Evolutionary conservation across 208 protist genomes (phyloP).

Genomic region (Wallacemonas sp.): DNA sequence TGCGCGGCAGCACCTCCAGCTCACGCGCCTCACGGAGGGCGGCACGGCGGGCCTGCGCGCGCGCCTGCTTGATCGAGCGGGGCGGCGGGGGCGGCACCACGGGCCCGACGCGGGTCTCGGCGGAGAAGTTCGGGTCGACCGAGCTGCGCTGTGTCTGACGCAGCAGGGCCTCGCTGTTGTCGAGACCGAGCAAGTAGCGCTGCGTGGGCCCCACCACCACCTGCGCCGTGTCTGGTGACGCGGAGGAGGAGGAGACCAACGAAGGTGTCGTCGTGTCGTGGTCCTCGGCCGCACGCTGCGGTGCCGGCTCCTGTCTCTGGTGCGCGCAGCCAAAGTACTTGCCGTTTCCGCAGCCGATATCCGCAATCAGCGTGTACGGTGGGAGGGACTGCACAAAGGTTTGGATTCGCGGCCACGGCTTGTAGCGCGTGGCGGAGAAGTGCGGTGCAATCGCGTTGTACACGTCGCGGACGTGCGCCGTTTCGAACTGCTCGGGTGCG

Average conservation of each 20-base stretch:
- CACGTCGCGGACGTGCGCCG: slow-evolving; percentile 72
- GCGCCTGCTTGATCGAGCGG: slow-evolving; percentile 5
- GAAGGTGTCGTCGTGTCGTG: not conserved
- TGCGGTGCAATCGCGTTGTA: slow-evolving; percentile 85
- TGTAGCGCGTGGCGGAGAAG: slow-evolving; percentile 89
- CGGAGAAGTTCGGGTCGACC: slow-evolving; percentile 43
- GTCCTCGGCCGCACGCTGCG: not conserved
- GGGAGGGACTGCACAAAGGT: slow-evolving; percentile 70
- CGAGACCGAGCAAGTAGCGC: slow-evolving; percentile 68
- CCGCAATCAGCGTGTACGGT: slow-evolving; percentile 61
- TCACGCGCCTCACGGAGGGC: slow-evolving; percentile 11
- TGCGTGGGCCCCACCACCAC: slow-evolving; percentile 16
- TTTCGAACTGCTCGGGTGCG: slow-evolving; percentile 4
- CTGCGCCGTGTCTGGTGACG: not conserved
- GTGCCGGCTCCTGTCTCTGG: not conserved
- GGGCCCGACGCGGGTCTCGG: not conserved
- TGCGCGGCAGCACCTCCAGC: slow-evolving; percentile 32
- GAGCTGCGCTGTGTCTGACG: slow-evolving; percentile 46
- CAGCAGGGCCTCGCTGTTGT: slow-evolving; percentile 66
- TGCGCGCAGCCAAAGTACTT: slow-evolving; percentile 78
- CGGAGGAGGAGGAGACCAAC: not conserved
- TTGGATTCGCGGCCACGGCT: slow-evolving; percentile 80
- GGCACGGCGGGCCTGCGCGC: slow-evolving; percentile 4
- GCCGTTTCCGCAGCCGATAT: slow-evolving; percentile 90
- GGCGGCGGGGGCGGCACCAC: slow-evolving; percentile 11